Base-by-base conservation (phyloP, 148 eudicot species). In the Cornus kousa region DNA sequence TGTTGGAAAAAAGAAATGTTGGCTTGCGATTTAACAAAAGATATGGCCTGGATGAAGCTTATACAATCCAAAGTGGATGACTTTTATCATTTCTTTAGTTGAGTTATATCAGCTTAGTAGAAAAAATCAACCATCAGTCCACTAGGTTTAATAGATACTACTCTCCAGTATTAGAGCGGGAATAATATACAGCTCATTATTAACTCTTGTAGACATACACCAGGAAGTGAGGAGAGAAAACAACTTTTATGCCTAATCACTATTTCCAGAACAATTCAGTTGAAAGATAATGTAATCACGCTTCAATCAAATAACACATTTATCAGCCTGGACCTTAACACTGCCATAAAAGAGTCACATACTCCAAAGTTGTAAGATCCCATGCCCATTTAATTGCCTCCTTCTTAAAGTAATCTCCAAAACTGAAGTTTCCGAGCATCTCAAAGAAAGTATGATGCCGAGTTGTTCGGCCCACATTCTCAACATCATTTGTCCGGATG, bases 371-470 rank as follows among this genome's bases (percentile, higher is more conserved):
- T 68, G 98, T 83, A 75, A 96, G 97, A 86, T 96, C 99, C 99
- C 99, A 93, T 50, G 99, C 98, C 99, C 99, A 96, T 77, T 74
- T 80, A 77, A 93, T 91, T 75, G 99, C 98, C 78, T 96, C 99
- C 79, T 87, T 92, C 87, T 96, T 96, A 84, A 96, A 96, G 80
- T 96, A 96, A 84, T 96, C 99, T 76, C 99, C 99, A 83, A 96
- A 93, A 79, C 99, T 93, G 79, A 96, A 96, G 79, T 96, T 96
- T 69, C 99, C 99, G 79, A 94, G 97, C 99, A 96, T 96, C 83
- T 93, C 97, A 91, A 96, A 96, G 81, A 96, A 90, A 31, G 98
- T 96, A 71, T 96, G 99, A 80, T 96, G 99, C 37, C 99, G 90
- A 77, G 98, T 77, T 77, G 99, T 96, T 76, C 90, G 92, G 39